Conservation (phyloP, 345 rosid species). For the Pistacia vera region DNA sequence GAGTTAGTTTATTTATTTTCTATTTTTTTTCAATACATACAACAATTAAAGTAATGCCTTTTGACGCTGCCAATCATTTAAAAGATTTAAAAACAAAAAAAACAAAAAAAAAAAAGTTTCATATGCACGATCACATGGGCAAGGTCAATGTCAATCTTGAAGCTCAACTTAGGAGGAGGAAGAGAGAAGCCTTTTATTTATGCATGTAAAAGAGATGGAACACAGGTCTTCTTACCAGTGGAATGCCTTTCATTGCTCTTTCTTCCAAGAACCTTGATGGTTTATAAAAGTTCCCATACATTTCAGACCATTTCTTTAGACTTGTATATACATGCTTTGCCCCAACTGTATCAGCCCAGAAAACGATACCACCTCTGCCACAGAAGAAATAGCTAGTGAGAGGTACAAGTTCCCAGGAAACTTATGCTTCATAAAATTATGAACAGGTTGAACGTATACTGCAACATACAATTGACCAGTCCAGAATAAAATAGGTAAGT, state of each 20-base stretch:
- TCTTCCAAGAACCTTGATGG: constrained; percentile 89
- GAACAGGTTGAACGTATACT: neutral
- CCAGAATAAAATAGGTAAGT: neutral
- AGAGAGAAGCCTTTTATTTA: no score
- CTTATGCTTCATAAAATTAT: neutral
- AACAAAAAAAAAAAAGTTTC: no score
- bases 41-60: neutral
- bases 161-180: neutral
- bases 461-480: neutral
- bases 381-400: neutral
- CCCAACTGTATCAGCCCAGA: constrained; percentile 87
- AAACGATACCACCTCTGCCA: constrained; percentile 87
- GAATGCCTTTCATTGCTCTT: constrained; percentile 73
- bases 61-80: neutral
- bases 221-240: constrained; percentile 59
- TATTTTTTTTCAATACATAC: no score
- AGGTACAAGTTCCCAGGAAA: neutral
- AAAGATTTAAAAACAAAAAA: no score
- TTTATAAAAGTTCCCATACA: constrained; percentile 68
- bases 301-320: constrained; percentile 71
- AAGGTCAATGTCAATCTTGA: neutral
- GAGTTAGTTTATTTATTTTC: neutral
- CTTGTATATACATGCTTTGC: constrained; percentile 57
- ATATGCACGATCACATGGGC: neutral
- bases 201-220: neutral